phyloP scores from a whole-genome alignment of 1,284 basidiomycete species.

The Moesziomyces sp. region DNA sequence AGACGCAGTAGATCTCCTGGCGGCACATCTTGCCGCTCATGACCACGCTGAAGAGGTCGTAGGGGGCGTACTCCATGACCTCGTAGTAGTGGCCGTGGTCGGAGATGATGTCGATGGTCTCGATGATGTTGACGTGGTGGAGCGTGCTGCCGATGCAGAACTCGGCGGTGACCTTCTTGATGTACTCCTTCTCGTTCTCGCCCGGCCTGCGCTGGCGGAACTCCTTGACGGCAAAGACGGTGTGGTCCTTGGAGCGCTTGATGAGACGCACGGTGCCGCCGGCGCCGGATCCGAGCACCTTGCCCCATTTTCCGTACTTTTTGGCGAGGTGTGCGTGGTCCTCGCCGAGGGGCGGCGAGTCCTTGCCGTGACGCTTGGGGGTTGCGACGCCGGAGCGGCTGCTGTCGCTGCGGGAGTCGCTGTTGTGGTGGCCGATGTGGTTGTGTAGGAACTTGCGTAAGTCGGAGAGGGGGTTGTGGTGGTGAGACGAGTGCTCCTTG shows the following conservation, averaged over 20 bases:
- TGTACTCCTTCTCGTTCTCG: slow-evolving; percentile 94
- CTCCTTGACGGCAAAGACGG: slow-evolving; percentile 95
- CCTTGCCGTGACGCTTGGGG: slow-evolving; percentile 60
- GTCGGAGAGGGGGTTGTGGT: slow-evolving; percentile 59
- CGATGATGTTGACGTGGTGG: slow-evolving; percentile 90
- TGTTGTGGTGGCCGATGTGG: slow-evolving; percentile 63
- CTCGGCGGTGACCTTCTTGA: slow-evolving; percentile 98
- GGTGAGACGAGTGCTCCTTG: slow-evolving; percentile 41
- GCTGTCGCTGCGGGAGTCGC: slow-evolving; percentile 48
- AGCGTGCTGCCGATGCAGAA: slow-evolving; percentile 93
- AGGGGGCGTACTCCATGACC: slow-evolving; percentile 96
- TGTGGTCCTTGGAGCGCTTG: slow-evolving; percentile 75
- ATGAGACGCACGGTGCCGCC: slow-evolving; percentile 97
- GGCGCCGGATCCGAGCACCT: slow-evolving; percentile 92
- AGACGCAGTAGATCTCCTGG: slow-evolving; percentile 98
- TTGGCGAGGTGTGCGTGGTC: slow-evolving; percentile 88
- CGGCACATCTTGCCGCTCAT: slow-evolving; percentile 99
- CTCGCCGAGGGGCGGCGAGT: slow-evolving; percentile 68
- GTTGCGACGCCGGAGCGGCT: slow-evolving; percentile 49
- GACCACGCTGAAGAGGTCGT: slow-evolving; percentile 97
- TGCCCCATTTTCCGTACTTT: slow-evolving; percentile 99
- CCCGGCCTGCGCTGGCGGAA: slow-evolving; percentile 88
- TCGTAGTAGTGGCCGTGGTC: slow-evolving; percentile 92
- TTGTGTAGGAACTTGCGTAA: slow-evolving; percentile 60
- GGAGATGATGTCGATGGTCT: slow-evolving; percentile 97